These are phyloP conservation scores for Hanseniaspora taiwanica DNA, from an alignment of 805 yeast genomes.

Conservation along the genomic window DNA sequence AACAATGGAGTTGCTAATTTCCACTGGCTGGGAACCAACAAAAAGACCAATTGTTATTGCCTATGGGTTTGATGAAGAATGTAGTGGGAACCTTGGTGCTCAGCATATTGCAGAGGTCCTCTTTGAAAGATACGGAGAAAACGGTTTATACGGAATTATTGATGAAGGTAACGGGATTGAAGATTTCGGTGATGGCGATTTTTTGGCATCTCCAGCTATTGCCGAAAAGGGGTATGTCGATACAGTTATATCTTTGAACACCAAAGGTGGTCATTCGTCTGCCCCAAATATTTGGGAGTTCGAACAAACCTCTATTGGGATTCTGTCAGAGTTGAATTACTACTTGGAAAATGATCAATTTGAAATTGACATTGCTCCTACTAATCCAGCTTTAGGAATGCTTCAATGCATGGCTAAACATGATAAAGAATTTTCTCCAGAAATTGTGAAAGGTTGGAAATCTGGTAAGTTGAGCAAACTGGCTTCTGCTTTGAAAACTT, in stretches of 20 bases:
- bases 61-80: conserved; percentile 60
- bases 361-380: conserved; percentile 29
- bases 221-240: conserved; percentile 47
- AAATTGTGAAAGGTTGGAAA: conserved; percentile 24
- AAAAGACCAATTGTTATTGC: conserved; percentile 40
- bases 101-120: conserved; percentile 28
- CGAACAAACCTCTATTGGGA: conserved; percentile 64
- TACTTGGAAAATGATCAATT: conserved; percentile 41
- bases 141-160: conserved; percentile 41
- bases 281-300: conserved; percentile 34
- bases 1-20: conserved; percentile 33
- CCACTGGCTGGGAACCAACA: conserved; percentile 29
- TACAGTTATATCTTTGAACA: conserved; percentile 32
- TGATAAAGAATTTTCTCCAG: conserved; percentile 6
- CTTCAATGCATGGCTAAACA: conserved; percentile 50
- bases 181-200: conserved; percentile 25
- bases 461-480: conserved; percentile 24
- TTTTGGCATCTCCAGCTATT: conserved; percentile 36
- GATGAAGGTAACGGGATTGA: conserved; percentile 42
- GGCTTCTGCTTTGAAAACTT: conserved; percentile 11
- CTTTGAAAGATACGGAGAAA: conserved; percentile 36
- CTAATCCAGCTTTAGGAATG: conserved; percentile 44
- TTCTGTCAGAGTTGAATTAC: conserved; percentile 42
- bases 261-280: conserved; percentile 65
- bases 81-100: conserved; percentile 39